A percentile compares a stretch with the other conserved stretches of the same genome.
Evolutionary conservation across 129 eudicot species (phyloP).

Genomic region (Daucus carota): DNA sequence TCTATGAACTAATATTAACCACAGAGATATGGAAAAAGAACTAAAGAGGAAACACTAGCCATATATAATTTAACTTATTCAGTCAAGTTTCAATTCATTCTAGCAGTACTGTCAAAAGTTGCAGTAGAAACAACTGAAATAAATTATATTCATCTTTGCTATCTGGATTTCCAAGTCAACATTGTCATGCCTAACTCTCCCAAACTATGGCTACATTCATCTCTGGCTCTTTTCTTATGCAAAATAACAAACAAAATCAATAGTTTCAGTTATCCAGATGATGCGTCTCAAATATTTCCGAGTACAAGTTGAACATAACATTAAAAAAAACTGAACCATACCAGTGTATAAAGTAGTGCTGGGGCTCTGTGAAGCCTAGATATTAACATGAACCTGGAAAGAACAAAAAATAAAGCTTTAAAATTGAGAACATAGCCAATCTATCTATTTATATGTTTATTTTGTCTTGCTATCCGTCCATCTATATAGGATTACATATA

Average conservation of each 20-base stretch:
- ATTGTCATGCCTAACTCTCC: background rate
- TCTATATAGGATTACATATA: too few species aligned
- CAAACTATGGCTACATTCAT: background rate
- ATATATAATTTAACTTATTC: background rate
- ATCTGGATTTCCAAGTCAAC: background rate
- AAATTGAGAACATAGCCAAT: background rate
- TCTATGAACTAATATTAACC: background rate
- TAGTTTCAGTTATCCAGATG: background rate
- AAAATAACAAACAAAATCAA: background rate
- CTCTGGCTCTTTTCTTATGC: background rate
- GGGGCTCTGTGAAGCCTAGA: slow-evolving; percentile 87
- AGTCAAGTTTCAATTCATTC: background rate
- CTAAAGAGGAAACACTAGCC: background rate
- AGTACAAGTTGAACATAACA: background rate
- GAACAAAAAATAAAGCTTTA: background rate
- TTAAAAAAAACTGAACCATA: slow-evolving; percentile 26
- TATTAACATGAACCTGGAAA: slow-evolving; percentile 80
- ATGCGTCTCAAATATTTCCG: background rate
- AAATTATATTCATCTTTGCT: background rate
- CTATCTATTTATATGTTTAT: background rate
- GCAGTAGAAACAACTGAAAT: background rate
- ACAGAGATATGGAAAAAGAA: background rate
- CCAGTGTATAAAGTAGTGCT: slow-evolving; percentile 90
- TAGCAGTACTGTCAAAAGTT: background rate
- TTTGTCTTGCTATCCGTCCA: background rate